A percentile compares a stretch with the other conserved stretches of the same genome.
phyloP scores from a whole-genome alignment of 1,284 basidiomycete genomes.

The Coniferiporia weirii region DNA sequence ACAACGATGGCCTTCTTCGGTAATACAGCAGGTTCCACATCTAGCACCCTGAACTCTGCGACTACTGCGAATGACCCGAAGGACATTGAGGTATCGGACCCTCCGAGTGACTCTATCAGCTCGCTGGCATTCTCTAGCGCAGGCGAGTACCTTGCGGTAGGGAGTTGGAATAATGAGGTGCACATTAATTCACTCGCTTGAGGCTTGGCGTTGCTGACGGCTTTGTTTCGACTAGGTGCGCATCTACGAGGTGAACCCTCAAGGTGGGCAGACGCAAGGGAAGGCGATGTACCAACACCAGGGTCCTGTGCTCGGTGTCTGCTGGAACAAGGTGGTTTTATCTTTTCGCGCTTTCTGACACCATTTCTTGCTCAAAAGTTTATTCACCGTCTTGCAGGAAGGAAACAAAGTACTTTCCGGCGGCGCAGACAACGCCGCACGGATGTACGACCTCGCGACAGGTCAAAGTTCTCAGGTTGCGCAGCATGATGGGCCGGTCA shows the following conservation, averaged over 20 bases:
- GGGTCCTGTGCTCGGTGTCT: conserved; percentile 76
- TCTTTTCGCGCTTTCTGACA: background rate
- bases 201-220: conserved; percentile 8
- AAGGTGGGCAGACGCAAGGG: conserved; percentile 56
- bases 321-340: conserved; percentile 65
- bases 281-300: conserved; percentile 84
- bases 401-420: conserved; percentile 79
- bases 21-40: conserved; percentile 18
- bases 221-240: conserved; percentile 38
- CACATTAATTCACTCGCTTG: conserved; percentile 20
- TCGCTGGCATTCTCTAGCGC: conserved; percentile 59
- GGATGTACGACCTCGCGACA: conserved; percentile 77
- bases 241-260: conserved; percentile 53
- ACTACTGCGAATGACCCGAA: conserved; percentile 36
- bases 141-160: conserved; percentile 70
- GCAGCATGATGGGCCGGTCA: conserved; percentile 80
- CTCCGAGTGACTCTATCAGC: conserved; percentile 72
- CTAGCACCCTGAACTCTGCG: conserved; percentile 27
- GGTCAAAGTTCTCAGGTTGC: conserved; percentile 73
- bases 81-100: conserved; percentile 72
- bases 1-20: conserved; percentile 39
- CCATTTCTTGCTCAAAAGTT: background rate
- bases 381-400: conserved; percentile 41
- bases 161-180: conserved; percentile 77
- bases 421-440: conserved; percentile 82